Conservation (phyloP, 345 rosid genomes). For the Aquilaria malaccensis region DNA sequence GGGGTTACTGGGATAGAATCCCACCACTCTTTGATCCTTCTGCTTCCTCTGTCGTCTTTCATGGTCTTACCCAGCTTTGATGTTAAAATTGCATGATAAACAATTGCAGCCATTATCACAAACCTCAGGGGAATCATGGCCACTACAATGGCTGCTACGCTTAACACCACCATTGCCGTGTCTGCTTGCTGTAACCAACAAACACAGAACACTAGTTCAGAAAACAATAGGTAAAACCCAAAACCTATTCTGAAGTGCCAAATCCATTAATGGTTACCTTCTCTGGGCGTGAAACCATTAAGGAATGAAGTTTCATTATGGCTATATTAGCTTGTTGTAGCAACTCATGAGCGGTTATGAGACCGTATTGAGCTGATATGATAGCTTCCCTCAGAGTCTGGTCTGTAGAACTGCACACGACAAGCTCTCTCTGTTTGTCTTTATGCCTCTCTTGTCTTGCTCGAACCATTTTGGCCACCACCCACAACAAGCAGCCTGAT, state of each 20-base stretch:
- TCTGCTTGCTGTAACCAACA: conserved; percentile 57
- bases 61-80: conserved; percentile 39
- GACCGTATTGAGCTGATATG: conserved; percentile 67
- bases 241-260: neutral
- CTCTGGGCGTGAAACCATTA: conserved; percentile 44
- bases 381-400: conserved; percentile 57
- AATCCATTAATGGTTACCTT: conserved; percentile 37
- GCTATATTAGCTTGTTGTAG: conserved; percentile 51
- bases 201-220: neutral
- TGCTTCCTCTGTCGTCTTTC: conserved; percentile 42
- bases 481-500: conserved; percentile 42
- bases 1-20: conserved; percentile 71
- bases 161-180: conserved; percentile 35
- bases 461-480: conserved; percentile 45
- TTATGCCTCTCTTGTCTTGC: conserved; percentile 31
- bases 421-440: conserved; percentile 38
- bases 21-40: conserved; percentile 89
- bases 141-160: conserved; percentile 38
- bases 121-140: conserved; percentile 54
- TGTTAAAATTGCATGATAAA: conserved; percentile 34
- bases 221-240: neutral
- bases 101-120: conserved; percentile 30
- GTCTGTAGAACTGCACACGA: conserved; percentile 50
- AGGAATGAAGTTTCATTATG: conserved; percentile 63
- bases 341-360: conserved; percentile 41